Evolutionary conservation across 2,329 filamentous ascomycete species (phyloP).

Genomic region (Ascochyta fabae): DNA sequence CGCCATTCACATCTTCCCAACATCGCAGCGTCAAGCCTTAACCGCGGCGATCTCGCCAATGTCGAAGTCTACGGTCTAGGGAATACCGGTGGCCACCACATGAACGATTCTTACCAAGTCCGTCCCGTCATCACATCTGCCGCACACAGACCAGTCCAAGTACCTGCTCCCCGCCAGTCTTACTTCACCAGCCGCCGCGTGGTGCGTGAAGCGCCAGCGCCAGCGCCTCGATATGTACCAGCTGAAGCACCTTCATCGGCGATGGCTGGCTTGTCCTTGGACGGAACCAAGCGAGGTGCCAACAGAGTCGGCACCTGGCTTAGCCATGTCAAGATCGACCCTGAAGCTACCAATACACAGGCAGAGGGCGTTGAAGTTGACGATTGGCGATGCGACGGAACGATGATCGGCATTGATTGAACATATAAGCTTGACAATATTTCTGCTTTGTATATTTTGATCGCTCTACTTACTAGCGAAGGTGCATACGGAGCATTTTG

Average conservation of each 20-base stretch:
- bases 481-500: conserved; percentile 14
- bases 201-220: conserved; percentile 27
- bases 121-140: conserved; percentile 39
- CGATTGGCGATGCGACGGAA: conserved; percentile 45
- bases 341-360: conserved; percentile 44
- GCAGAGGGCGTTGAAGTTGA: conserved; percentile 44
- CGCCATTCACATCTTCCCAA: conserved; percentile 37
- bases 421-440: conserved; percentile 13
- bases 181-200: conserved; percentile 36
- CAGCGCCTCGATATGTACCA: conserved; percentile 19
- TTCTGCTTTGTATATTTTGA: conserved; percentile 12
- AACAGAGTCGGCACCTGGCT: conserved; percentile 50
- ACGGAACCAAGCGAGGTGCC: conserved; percentile 44
- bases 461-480: conserved; percentile 15
- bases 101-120: conserved; percentile 60
- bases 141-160: conserved; percentile 35
- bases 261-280: conserved; percentile 48
- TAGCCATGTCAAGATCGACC: conserved; percentile 44
- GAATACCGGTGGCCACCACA: conserved; percentile 63
- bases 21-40: conserved; percentile 49
- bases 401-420: conserved; percentile 46
- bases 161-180: conserved; percentile 28
- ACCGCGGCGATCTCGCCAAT: conserved; percentile 14
- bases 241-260: conserved; percentile 35
- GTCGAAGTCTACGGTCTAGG: conserved; percentile 58